phyloP scores from a whole-genome alignment of 1,284 basidiomycete genomes.

The Papiliotrema nemorosa region DNA sequence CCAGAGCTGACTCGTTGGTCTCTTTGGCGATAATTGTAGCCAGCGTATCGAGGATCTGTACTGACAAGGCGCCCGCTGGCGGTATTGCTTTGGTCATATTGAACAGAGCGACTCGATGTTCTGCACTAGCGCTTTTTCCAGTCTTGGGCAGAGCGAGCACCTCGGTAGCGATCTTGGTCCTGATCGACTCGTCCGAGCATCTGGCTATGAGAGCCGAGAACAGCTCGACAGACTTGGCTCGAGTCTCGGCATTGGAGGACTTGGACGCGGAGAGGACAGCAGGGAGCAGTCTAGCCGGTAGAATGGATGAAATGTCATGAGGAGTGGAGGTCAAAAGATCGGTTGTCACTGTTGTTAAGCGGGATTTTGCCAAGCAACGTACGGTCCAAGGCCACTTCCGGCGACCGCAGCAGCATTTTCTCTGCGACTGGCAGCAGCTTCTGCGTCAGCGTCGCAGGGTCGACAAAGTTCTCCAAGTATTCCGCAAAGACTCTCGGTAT shows the following conservation, averaged over 20 bases:
- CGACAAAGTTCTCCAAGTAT: slow-evolving; percentile 33
- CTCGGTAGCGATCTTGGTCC: slow-evolving; percentile 57
- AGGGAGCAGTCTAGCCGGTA: slow-evolving; percentile 63
- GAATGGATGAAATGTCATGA: slow-evolving; percentile 56
- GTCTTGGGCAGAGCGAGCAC: slow-evolving; percentile 68
- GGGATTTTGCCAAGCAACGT: slow-evolving; percentile 6
- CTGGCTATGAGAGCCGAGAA: slow-evolving; percentile 59
- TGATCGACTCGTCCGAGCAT: slow-evolving; percentile 36
- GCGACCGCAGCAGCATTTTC: slow-evolving; percentile 45
- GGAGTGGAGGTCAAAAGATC: slow-evolving; percentile 37
- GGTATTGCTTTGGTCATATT: slow-evolving; percentile 64
- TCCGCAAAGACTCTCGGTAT: slow-evolving; percentile 29
- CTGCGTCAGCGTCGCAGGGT: slow-evolving; percentile 24
- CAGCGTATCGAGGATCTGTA: slow-evolving; percentile 56
- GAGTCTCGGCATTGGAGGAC: slow-evolving; percentile 66
- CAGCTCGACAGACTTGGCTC: slow-evolving; percentile 59
- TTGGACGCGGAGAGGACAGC: slow-evolving; percentile 69
- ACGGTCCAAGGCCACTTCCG: slow-evolving; percentile 42
- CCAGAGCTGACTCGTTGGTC: slow-evolving; percentile 61
- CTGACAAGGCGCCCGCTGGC: slow-evolving; percentile 57
- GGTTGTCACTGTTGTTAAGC: slow-evolving; percentile 25
- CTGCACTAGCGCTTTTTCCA: slow-evolving; percentile 78
- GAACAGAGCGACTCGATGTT: slow-evolving; percentile 78
- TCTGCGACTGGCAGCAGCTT: slow-evolving; percentile 44
- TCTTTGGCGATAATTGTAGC: slow-evolving; percentile 71